Base-by-base conservation (phyloP, 805 yeast species). In the Wickerhamiella hasegawae region DNA sequence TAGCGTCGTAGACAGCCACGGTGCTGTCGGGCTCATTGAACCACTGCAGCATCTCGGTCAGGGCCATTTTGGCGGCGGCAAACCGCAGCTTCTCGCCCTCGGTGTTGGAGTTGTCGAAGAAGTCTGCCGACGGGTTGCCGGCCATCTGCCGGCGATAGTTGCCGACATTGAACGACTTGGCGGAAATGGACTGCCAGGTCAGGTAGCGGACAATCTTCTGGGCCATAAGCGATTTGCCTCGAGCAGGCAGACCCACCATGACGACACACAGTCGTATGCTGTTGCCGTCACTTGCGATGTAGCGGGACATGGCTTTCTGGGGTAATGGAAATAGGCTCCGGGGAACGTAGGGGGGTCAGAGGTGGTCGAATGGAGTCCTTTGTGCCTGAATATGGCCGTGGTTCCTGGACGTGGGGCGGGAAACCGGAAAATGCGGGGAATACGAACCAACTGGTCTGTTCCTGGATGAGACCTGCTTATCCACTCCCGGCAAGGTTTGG, bases 181-280 rank as follows among this genome's bases (percentile, higher is more conserved):
- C 81, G 40, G 71, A 71, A 38, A 90, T 79, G 2, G 93, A 78
- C 27, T 87, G 66, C 98, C 98, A 90, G 23, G 84, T 73, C 36
- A 90, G 65, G 52, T 87, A 90, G 32, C 97, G 68, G 22, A 87
- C 94, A 36, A 90, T 78, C 54, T 87, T 90, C 53, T 84, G 94
- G 3, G 97, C 84, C 42, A 90, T 87, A 55, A 84, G 75, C 3
- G 94, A 79, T 56, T 90, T 90, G 3, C 98, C 98, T 38, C 97
- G 69, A 11, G 64, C 65, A 3, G 65, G 65, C 31, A 60, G 46
- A 4, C 66, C 66, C 32, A 62, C 66, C 66, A 49, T 47, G 22
- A 49, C 38, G 25, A 49, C 48, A 38, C 53, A 49, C n/a, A 49
- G 39, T 32, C 42, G 41, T 16, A 32, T 37, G 18, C 33, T 28